Evolutionary conservation across 2,329 filamentous ascomycete species (phyloP), one percentile per base, ranked within the genome.

Genomic region (Fusarium graminum): DNA sequence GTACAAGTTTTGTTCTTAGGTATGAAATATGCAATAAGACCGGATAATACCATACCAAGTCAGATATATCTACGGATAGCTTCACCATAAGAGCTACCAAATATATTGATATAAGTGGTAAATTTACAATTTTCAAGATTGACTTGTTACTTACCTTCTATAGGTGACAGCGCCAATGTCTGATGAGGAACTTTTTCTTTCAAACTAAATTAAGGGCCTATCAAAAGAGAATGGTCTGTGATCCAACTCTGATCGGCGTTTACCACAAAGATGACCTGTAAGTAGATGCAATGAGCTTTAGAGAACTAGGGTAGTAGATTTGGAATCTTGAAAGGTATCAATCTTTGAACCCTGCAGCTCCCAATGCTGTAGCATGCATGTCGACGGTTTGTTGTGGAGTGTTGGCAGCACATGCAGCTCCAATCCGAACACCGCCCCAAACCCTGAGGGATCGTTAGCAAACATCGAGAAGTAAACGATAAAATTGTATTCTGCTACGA

Each of bases 401-500:
- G 29, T 30, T 43, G 29, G 32, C 22, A 36, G 43, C 19, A 52
- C 6, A 26, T 22, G 6, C 11, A 39, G 13, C 7, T 26, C 13
- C 8, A 39, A 34, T 10, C 17, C 19, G 13, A 11, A 32, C 9
- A 34, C 9, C 29, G 7, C 11, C 4, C 6, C 17, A 13, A 25
- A 3, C 17, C 17, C 8, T 4, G 19, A n/a, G 14, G 14, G 34
- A 36, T 9, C 22, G 52, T 34, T 11, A 12, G 30, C 13, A 9
- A 36, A 17, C 16, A n/a, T 9, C 4, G 34, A 7, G 12, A 22
- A 9, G 14, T 5, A 34, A 46, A 11, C 25, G 13, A 52, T 32
- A 1, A 56, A 57, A 30, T 52, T 52, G 8, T 39, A 52, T 41
- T 64, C 30, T 65, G 34, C 16, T 29, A 2, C 11, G 17, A 49